A percentile compares a stretch with the other conserved stretches of the same genome.
Evolutionary conservation across 2,329 filamentous ascomycete species (phyloP).

Genomic region (Cercospora sp.): DNA sequence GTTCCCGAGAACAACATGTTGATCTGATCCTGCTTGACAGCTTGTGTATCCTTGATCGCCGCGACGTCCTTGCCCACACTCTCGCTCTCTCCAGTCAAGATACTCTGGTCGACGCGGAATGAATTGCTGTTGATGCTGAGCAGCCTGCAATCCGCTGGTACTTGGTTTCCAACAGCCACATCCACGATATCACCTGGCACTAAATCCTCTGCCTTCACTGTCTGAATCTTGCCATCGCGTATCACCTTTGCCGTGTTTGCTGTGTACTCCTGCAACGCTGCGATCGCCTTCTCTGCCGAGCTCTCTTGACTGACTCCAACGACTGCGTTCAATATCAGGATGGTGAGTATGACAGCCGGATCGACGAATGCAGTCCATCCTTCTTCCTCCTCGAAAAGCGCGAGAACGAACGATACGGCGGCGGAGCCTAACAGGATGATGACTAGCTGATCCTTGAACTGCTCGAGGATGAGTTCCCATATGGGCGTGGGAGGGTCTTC

Average conservation of each 20-base stretch:
- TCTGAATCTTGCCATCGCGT: conserved; percentile 76
- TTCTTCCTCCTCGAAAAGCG: conserved; percentile 87
- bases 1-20: conserved; percentile 99
- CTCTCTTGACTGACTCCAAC: conserved; percentile 98
- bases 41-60: conserved; percentile 72
- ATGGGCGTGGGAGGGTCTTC: conserved; percentile 95
- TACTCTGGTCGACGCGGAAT: conserved; percentile 94
- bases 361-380: conserved; percentile 98
- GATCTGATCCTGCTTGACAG: conserved; percentile 94
- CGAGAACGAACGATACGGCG: conserved; percentile 87
- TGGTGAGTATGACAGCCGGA: conserved; percentile 92
- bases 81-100: conserved; percentile 95
- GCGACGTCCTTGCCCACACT: conserved; percentile 83
- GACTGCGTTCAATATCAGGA: conserved; percentile 92
- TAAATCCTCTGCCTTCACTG: conserved; percentile 92
- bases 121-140: conserved; percentile 93
- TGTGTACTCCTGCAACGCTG: conserved; percentile 96
- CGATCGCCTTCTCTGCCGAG: conserved; percentile 97
- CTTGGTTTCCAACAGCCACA: conserved; percentile 84
- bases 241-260: conserved; percentile 96
- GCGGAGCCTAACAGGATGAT: conserved; percentile 92
- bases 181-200: conserved; percentile 92
- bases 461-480: conserved; percentile 95
- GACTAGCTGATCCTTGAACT: conserved; percentile 98
- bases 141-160: conserved; percentile 91